Evolutionary conservation across 805 yeast genomes (phyloP), one percentile per base, ranked within the genome.

Genomic region (Saturnispora diversa): DNA sequence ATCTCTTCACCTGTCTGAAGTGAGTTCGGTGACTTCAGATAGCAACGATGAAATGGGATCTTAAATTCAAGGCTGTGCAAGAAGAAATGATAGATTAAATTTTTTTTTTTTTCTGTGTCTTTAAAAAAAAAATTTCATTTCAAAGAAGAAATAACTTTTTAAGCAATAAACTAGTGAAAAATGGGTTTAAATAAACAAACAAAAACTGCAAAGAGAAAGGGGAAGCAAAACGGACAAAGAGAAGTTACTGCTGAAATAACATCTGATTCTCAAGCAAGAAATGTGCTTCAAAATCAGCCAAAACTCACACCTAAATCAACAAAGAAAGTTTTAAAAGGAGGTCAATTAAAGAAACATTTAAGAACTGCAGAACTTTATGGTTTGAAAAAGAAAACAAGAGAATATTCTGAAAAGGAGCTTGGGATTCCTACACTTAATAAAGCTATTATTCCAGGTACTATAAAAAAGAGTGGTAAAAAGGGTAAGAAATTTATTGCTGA

Each of bases 371-470:
- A 83, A 54, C 65, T 83, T 35, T 83, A 83, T 53, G 94, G 94
- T 22, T 72, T 75, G 35, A 72, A 74, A 50, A 72, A 72, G 51
- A 62, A 66, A 44, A 70, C 74, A 24, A 68, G 68, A 46, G 75
- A 66, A 44, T 84, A 79, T 54, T 68, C 77, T 9, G 97, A 88
- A 50, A 80, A 77, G 45, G 94, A 87, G 51, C 66, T 88, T 29
- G 77, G 81, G 32, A 65, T 88, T 26, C 97, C 96, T 22, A 68
- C 71, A 20, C 69, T 90, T 54, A 90, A 90, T 59, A 80, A 74
- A 49, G 85, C 96, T 3, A 71, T 88, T 25, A 73, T 77, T 35
- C 96, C 97, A 1, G 97, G 97, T 28, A 80, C 67, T 6, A 65
- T 81, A 37, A 77, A 75, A 45, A 48, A 46, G 34, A 67, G 68